A percentile compares a stretch with the other conserved stretches of the same genome.
These are phyloP conservation scores for Crithidia brevicula DNA, from an alignment of 208 protist species.

Conservation along the genomic window DNA sequence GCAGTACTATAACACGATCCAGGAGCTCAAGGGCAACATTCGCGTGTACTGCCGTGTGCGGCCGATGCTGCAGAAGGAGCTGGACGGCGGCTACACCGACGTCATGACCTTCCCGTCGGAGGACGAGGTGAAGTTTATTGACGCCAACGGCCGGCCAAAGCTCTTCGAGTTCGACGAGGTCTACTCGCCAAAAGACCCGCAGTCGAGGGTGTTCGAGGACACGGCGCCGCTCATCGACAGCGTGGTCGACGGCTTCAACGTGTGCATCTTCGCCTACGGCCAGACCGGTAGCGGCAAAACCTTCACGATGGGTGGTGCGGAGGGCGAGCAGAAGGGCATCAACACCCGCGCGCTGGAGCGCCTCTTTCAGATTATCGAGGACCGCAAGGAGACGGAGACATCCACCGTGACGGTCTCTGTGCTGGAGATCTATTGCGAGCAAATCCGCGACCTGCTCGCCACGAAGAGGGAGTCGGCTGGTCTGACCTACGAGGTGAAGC, in stretches of 20 bases:
- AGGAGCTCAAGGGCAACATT: conserved; percentile 94
- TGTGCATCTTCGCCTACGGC: conserved; percentile 95
- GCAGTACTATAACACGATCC: conserved; percentile 94
- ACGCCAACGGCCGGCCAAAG: conserved; percentile 78
- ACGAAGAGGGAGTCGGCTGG: conserved; percentile 58
- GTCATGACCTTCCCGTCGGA: conserved; percentile 81
- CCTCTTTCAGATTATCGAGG: conserved; percentile 89
- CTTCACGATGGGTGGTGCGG: conserved; percentile 88
- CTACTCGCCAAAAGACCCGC: conserved; percentile 74
- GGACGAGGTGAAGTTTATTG: conserved; percentile 84
- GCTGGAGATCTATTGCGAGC: conserved; percentile 93
- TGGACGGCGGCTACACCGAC: conserved; percentile 69
- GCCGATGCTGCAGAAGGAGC: conserved; percentile 85
- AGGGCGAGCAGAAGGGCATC: conserved; percentile 83
- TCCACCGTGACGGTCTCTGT: conserved; percentile 86
- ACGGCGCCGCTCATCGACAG: conserved; percentile 93
- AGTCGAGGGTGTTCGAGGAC: conserved; percentile 92
- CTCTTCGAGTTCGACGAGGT: conserved; percentile 94
- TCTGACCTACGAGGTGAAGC: conserved; percentile 85
- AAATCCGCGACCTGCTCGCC: conserved; percentile 88
- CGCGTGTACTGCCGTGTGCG: conserved; percentile 95
- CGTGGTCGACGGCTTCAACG: conserved; percentile 94
- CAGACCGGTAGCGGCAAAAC: conserved; percentile 94
- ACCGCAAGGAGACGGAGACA: conserved; percentile 85
- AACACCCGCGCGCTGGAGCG: conserved; percentile 89